Evolutionary conservation across 2,329 filamentous ascomycete species (phyloP).

Genomic region (Calonectria ilicicola): DNA sequence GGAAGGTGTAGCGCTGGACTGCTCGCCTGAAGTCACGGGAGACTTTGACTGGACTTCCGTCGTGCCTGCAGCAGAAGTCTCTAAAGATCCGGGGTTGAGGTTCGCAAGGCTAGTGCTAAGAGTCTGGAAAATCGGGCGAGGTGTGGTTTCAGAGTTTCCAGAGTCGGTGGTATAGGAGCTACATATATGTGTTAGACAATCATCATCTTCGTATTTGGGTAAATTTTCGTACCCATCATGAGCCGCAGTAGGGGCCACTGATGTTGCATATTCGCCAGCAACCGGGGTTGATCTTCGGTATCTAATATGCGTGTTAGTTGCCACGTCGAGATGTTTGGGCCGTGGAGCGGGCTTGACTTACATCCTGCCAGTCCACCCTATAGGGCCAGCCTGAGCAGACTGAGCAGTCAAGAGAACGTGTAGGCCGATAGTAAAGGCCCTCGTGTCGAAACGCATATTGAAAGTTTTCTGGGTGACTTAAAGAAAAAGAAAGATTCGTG

Average conservation of each 20-base stretch:
- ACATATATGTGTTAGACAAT: slow-evolving; percentile 24
- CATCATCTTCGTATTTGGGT: background rate
- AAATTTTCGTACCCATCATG: slow-evolving; percentile 31
- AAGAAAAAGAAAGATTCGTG: slow-evolving; percentile 5
- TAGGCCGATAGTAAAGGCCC: slow-evolving; percentile 36
- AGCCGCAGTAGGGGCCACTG: slow-evolving; percentile 30
- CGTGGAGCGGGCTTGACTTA: slow-evolving; percentile 31
- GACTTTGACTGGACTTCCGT: background rate
- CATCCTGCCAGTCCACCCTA: slow-evolving; percentile 48
- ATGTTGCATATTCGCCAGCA: slow-evolving; percentile 26
- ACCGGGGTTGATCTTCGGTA: slow-evolving; percentile 35
- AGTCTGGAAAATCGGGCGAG: slow-evolving; percentile 41
- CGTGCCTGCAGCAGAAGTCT: slow-evolving; percentile 20
- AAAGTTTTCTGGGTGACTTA: background rate
- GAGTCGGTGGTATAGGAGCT: slow-evolving; percentile 26
- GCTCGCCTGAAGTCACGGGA: background rate
- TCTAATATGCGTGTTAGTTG: slow-evolving; percentile 32
- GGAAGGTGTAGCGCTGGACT: background rate
- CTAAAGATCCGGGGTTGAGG: slow-evolving; percentile 29
- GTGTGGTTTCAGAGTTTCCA: slow-evolving; percentile 31
- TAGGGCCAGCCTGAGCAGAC: slow-evolving; percentile 50
- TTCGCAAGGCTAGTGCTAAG: slow-evolving; percentile 33
- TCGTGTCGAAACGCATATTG: slow-evolving; percentile 39
- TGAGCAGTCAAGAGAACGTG: slow-evolving; percentile 44
- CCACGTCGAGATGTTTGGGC: slow-evolving; percentile 2